Conservation (phyloP, 345 rosid genomes). For the Eucalyptus sp. region DNA sequence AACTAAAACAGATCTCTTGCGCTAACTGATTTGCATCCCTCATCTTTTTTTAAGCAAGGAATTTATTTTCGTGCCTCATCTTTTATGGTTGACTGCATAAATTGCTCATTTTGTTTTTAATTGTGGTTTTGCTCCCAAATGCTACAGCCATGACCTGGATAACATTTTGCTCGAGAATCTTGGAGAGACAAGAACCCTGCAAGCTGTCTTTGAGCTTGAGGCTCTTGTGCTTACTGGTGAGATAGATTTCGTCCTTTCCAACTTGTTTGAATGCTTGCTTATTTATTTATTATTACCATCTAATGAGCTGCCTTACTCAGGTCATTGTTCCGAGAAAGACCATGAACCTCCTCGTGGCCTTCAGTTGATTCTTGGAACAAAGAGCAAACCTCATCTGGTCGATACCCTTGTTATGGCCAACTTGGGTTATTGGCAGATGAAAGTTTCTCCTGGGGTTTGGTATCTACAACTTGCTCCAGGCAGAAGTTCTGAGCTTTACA, state of each 20-base stretch:
- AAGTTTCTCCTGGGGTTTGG: conserved; percentile 99
- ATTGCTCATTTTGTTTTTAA: neutral
- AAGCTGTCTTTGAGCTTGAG: conserved; percentile 97
- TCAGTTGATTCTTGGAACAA: conserved; percentile 97
- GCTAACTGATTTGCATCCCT: neutral
- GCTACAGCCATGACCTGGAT: conserved; percentile 80
- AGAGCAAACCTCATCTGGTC: conserved; percentile 80
- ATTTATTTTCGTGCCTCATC: neutral
- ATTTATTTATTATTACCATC: neutral
- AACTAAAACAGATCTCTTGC: neutral
- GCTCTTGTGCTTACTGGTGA: conserved; percentile 96
- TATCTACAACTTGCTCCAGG: conserved; percentile 97
- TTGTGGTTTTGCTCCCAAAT: neutral
- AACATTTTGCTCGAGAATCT: conserved; percentile 97
- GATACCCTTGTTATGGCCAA: conserved; percentile 99
- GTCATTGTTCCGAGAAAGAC: conserved; percentile 97
- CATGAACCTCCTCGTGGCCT: conserved; percentile 97
- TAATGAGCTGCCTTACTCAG: conserved; percentile 16
- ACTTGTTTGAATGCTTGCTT: neutral
- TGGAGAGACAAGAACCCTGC: conserved; percentile 93
- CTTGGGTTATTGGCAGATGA: conserved; percentile 99
- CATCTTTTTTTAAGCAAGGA: neutral
- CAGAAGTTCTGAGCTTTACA: conserved; percentile 85
- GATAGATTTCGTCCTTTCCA: neutral
- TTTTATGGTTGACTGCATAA: neutral